Conservation (phyloP, 2,329 filamentous ascomycete genomes). For the Sporothrix protearum region DNA sequence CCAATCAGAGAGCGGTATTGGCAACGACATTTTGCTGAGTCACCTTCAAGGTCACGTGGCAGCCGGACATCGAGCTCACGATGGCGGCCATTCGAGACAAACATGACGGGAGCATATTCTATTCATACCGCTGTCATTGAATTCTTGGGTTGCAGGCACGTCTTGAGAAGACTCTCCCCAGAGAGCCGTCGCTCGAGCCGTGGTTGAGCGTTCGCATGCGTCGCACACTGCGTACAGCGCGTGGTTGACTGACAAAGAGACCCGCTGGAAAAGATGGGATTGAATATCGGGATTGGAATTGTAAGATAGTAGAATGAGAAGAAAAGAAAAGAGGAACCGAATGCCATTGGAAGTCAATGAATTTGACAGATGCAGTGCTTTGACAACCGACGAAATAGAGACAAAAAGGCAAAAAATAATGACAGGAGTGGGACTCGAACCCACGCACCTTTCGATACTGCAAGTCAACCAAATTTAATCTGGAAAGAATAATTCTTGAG, state of each 20-base stretch:
- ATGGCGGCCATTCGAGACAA: background rate
- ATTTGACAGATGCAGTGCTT: background rate
- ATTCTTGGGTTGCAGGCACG: no score
- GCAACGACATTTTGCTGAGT: background rate
- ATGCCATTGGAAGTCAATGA: background rate
- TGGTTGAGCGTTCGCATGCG: background rate
- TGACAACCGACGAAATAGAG: background rate
- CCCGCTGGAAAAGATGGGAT: background rate
- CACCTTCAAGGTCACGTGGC: background rate
- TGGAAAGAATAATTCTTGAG: constrained; percentile 26
- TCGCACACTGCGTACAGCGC: background rate
- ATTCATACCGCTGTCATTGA: no score
- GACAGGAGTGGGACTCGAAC: constrained; percentile 28
- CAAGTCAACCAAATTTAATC: constrained; percentile 22
- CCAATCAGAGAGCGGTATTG: background rate
- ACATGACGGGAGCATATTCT: no score
- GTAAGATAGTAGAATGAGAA: no score
- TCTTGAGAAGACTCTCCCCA: no score
- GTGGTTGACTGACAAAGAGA: background rate
- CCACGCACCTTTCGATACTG: constrained; percentile 28
- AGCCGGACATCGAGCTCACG: background rate
- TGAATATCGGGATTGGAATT: background rate
- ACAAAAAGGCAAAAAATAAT: background rate
- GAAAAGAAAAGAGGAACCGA: background rate
- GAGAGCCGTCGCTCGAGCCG: background rate